Base-by-base conservation (phyloP, 73 alveolate genomes). In the Stentor roeselii region DNA sequence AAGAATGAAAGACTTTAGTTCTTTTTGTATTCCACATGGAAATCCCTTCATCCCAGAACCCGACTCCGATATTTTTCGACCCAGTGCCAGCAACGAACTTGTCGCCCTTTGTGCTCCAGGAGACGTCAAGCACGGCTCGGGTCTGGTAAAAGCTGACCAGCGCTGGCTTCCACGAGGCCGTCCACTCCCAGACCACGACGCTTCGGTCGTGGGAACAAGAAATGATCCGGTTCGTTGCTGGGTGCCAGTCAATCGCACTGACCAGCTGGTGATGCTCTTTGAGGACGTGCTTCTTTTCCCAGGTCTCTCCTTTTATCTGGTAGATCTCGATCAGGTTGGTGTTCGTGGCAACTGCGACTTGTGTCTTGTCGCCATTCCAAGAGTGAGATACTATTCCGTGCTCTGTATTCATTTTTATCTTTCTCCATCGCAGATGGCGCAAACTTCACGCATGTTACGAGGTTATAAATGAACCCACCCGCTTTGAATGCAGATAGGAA, bases 161-260 rank as follows among this genome's bases (percentile, higher is more conserved):
- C 11, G 74, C 32, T 3, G 95, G 93, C 60, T 59, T 75, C 60
- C 76, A 83, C 36, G 75, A 75, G 15, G 59, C 32, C 34, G 41
- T 37, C 35, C 50, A 85, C 59, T 86, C 87, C 95, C 95, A 90
- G 0, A 90, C 95, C 30, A 86, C 83, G 0, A 83, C 91, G 39
- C 90, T 89, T 74, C 95, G 36, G 59, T 90, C 95, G 50, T 86
- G 77, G 2, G 90, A 58, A 38, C 89, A 75, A 3, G 87, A 60
- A 34, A 90, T 35, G n/a, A 90, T 50, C 3, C 58, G 59, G 40
- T 83, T 83, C 39, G 90, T 87, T 3, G 11, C 42, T 15, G 88
- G 88, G 82, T 90, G 91, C 95, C 95, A 90, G 59, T 90, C 95
- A 27, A 90, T 75, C 30, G 87, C 78, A 39, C 91, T 60, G n/a